Evolutionary conservation across 208 protist species (phyloP), one percentile per base, ranked within the genome.

Genomic region (Trypanosoma congolense): DNA sequence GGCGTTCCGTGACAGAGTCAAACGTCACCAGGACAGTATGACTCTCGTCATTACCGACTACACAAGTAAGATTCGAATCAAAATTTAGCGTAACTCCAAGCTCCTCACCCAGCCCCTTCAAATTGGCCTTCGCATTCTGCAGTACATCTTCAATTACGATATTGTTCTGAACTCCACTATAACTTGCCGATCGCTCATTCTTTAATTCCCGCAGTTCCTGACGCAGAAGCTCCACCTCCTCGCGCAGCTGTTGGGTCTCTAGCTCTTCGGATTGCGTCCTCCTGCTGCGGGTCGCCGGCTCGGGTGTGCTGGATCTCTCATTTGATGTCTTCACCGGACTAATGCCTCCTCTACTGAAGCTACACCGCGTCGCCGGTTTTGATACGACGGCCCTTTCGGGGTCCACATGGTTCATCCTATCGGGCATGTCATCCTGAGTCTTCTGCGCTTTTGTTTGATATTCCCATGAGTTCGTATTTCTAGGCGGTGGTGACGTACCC

Each of bases 11-110:
- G n/a, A 65, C 43, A 6, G 70, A 67, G 57, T 92, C 85, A 56
- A 77, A 85, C 5, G 85, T 85, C 38, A 92, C 52, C 19, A 92
- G 35, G 24, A 92, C 71, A 4, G 74, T 86, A 29, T 85, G 74
- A 40, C 70, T 65, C 44, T 76, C 70, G 30, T 87, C 79, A 1
- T 64, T 75, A 47, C 78, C 75, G n/a, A 92, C 49, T 1, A 83
- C 73, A 58, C 79, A 83, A 40, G 77, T 92, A 40, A 87, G 56
- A 49, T 88, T 89, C 50, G 51, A 62, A 56, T 89, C 85, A 56
- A 92, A 83, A 18, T 80, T 60, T n/a, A 92, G 59, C 1, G 69
- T 21, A 2, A 79, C 46, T 21, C 71, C 69, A 21, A 91, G 55
- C 22, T 76, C 62, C 40, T 84, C 47, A 14, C 48, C 52, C 16